These are phyloP conservation scores for Trametes hirsuta DNA, from an alignment of 1,284 basidiomycete species.

Conservation along the genomic window DNA sequence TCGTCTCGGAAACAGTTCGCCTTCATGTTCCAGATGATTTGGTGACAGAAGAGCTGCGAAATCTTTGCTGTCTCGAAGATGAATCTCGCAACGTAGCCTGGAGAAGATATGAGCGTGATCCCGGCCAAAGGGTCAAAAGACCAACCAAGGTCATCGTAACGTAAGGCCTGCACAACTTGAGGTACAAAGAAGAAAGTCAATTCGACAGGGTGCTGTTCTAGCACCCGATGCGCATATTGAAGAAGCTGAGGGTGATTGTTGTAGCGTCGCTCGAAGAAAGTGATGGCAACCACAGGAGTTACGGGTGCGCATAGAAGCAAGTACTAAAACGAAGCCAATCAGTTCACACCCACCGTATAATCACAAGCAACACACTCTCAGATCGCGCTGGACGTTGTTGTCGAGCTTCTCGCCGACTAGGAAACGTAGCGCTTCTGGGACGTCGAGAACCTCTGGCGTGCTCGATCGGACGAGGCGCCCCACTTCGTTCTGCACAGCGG, in stretches of 20 bases:
- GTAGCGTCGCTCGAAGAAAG: conserved; percentile 86
- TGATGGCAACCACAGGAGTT: conserved; percentile 85
- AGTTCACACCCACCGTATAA: neutral
- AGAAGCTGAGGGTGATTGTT: conserved; percentile 85
- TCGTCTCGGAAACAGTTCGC: conserved; percentile 98
- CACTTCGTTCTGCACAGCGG: conserved; percentile 70
- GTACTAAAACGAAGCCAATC: conserved; percentile 52
- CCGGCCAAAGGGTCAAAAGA: rapidly evolving
- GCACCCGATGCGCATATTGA: conserved; percentile 96
- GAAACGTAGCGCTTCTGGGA: conserved; percentile 81
- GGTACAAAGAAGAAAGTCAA: conserved; percentile 99
- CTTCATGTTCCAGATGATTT: conserved; percentile 99
- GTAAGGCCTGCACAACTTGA: conserved; percentile 95
- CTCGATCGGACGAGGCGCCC: conserved; percentile 75
- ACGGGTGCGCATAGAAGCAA: conserved; percentile 89
- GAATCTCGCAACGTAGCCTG: conserved; percentile 94
- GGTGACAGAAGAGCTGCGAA: conserved; percentile 98
- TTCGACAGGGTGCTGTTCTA: conserved; percentile 94
- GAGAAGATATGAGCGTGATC: neutral
- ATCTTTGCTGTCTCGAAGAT: conserved; percentile 98
- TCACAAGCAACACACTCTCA: conserved; percentile 58
- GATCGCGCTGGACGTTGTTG: conserved; percentile 57
- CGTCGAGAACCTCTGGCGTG: conserved; percentile 72
- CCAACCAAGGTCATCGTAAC: conserved; percentile 85
- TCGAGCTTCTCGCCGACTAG: conserved; percentile 79